Evolutionary conservation across 2,329 filamentous ascomycete species (phyloP).

Genomic region (Coniochaeta sp.): DNA sequence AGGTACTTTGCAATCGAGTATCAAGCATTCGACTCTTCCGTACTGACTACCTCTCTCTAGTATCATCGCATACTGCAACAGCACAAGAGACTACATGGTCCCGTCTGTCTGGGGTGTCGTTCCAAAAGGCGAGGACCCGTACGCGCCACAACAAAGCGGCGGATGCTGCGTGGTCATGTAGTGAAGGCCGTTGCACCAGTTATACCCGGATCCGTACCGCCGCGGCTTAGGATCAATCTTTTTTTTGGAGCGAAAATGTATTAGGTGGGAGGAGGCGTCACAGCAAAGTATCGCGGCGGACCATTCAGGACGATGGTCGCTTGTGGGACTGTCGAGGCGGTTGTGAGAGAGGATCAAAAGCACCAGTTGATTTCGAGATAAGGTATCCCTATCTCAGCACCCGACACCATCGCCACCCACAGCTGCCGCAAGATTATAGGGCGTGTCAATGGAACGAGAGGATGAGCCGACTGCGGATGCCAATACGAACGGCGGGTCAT

Average conservation of each 20-base stretch:
- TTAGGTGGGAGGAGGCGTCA: neutral
- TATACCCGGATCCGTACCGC: neutral
- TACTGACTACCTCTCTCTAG: constrained; percentile 36
- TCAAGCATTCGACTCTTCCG: constrained; percentile 1
- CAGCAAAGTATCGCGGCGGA: neutral
- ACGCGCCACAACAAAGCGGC: constrained; percentile 86
- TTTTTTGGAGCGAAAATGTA: neutral
- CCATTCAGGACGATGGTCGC: neutral
- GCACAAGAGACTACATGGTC: constrained; percentile 98
- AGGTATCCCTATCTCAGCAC: neutral
- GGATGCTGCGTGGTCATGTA: constrained; percentile 97
- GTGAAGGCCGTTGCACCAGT: constrained; percentile 39
- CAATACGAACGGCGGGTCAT: neutral
- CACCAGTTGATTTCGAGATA: neutral
- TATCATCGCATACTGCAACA: constrained; percentile 96
- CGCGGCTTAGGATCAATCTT: neutral
- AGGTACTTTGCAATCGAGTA: constrained; percentile 42
- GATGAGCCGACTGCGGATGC: neutral
- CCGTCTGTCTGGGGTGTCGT: constrained; percentile 94
- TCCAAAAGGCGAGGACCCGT: constrained; percentile 95
- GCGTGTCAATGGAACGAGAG: neutral
- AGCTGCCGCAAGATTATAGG: neutral
- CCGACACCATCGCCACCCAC: neutral
- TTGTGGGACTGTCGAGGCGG: neutral
- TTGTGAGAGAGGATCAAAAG: neutral